A percentile compares a stretch with the other conserved stretches of the same genome.
Evolutionary conservation across 441 rosid species (phyloP).

Genomic region (Corymbia citriodora): DNA sequence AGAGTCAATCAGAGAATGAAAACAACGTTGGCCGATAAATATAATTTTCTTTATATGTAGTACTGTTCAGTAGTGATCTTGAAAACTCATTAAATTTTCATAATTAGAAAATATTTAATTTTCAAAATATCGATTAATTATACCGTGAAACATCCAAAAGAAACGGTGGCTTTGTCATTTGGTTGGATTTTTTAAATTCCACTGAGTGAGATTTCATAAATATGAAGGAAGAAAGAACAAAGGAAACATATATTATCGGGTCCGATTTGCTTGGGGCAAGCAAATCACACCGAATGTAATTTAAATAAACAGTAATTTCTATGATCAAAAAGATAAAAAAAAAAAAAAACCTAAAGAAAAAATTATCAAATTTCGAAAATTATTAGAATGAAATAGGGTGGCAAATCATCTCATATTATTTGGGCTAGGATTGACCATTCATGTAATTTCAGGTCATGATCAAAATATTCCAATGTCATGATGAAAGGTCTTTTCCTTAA

Average conservation of each 20-base stretch:
- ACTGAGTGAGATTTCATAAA: neutral
- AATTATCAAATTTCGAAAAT: neutral
- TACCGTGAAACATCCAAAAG: neutral
- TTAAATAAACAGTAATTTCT: neutral
- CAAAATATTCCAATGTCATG: neutral
- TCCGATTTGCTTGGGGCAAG: neutral
- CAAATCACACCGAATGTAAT: neutral
- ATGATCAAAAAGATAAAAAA: neutral
- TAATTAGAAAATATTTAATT: neutral
- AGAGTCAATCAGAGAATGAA: too few species aligned
- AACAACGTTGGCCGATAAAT: neutral
- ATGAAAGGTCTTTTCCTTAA: neutral
- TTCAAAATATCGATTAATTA: neutral
- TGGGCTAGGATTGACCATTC: neutral
- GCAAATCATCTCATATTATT: neutral
- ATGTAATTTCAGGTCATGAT: neutral
- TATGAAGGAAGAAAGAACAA: neutral
- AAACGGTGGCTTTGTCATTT: neutral
- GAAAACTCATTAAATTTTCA: neutral
- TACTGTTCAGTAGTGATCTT: neutral
- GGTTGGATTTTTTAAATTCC: neutral
- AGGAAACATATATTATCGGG: neutral
- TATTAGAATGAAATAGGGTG: neutral
- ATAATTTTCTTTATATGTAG: neutral
- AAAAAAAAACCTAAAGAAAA: neutral